These are phyloP conservation scores for Paracamarosporium sp. DNA, from an alignment of 2,329 filamentous ascomycete genomes.

Conservation along the genomic window DNA sequence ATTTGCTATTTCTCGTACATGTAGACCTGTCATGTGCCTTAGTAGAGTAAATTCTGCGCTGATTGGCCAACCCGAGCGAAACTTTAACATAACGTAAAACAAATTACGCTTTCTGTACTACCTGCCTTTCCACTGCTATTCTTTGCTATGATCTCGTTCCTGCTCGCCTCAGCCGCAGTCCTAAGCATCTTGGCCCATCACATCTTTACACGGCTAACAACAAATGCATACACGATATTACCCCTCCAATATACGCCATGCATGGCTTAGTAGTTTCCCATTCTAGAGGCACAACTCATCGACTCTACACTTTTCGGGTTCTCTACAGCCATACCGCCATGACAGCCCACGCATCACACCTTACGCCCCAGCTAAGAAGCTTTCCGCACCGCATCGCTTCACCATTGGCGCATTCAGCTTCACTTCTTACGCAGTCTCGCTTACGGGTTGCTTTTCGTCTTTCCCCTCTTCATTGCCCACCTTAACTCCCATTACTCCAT, in stretches of 20 bases:
- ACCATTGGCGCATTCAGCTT: not conserved
- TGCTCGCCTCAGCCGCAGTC: not conserved
- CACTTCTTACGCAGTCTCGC: slow-evolving; percentile 1
- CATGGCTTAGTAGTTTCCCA: not conserved
- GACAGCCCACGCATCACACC: not conserved
- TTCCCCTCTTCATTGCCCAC: slow-evolving; percentile 44
- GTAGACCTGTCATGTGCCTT: too few relatives aligned
- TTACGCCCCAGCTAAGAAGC: not conserved
- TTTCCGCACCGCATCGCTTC: not conserved
- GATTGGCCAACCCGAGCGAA: not conserved
- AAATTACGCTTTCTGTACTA: not conserved
- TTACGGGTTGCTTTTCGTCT: slow-evolving; percentile 6
- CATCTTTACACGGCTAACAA: not conserved
- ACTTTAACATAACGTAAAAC: not conserved
- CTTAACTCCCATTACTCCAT: slow-evolving; percentile 67
- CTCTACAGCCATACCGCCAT: not conserved
- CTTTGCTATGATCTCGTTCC: not conserved
- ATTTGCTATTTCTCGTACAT: not conserved
- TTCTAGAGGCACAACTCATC: not conserved
- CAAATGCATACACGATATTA: slow-evolving; percentile 8
- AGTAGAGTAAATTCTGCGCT: not conserved
- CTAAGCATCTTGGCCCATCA: not conserved
- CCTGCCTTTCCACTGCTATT: too few relatives aligned
- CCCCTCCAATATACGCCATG: slow-evolving; percentile 6
- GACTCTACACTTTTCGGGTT: not conserved